phyloP scores from a whole-genome alignment of 192 early-diverging fungal genomes.

The Backusella parvicylindrica region DNA sequence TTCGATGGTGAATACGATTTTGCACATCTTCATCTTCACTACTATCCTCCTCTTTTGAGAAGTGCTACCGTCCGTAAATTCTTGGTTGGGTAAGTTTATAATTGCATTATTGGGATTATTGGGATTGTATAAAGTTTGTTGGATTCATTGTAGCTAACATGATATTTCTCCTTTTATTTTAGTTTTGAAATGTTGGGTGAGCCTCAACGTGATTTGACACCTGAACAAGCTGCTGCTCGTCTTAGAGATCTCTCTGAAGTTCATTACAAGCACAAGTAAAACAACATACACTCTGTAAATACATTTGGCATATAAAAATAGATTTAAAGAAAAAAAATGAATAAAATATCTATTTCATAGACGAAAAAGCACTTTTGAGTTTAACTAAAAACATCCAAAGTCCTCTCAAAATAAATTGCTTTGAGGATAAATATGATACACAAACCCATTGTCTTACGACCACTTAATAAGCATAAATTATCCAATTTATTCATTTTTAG shows the following conservation, averaged over 20 bases:
- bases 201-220: slow-evolving; percentile 90
- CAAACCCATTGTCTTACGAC: background rate
- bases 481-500: too few relatives aligned
- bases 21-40: slow-evolving; percentile 88
- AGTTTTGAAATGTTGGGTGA: slow-evolving; percentile 93
- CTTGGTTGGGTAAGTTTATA: slow-evolving; percentile 75
- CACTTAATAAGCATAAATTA: too few relatives aligned
- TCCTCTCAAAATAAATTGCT: background rate
- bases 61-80: slow-evolving; percentile 92
- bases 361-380: background rate
- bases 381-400: background rate
- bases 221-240: slow-evolving; percentile 84
- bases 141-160: background rate
- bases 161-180: background rate
- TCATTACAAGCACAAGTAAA: slow-evolving; percentile 48
- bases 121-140: background rate
- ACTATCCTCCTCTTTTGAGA: slow-evolving; percentile 91
- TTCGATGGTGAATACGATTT: slow-evolving; percentile 50
- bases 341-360: background rate
- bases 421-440: background rate
- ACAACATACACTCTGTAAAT: background rate
- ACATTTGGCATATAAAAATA: slow-evolving; percentile 4
- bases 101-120: background rate
- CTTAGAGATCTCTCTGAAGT: slow-evolving; percentile 59
- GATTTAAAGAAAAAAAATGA: background rate